Evolutionary conservation across 2,329 filamentous ascomycete genomes (phyloP), one percentile per base, ranked within the genome.

Genomic region (Stagonosporopsis cucurbitacearum): DNA sequence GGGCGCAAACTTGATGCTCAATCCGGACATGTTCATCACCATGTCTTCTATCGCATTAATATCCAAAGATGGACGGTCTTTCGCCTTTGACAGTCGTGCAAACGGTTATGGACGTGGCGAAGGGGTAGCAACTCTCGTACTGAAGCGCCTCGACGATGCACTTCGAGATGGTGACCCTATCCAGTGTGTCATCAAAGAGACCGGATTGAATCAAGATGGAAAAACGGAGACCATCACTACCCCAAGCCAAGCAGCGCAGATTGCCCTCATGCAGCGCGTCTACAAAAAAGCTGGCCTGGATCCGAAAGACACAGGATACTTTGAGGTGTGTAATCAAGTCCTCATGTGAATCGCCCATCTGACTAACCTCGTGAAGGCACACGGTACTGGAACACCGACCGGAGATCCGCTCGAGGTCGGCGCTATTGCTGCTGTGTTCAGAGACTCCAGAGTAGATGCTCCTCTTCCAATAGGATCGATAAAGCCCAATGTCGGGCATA

Each of bases 351-450:
- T 30, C 12, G 25, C 13, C 20, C 30, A 43, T 15, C 25, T 43
- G 8, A 2, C n/a, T 9, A 15, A n/a, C n/a, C n/a, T n/a, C n/a
- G n/a, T n/a, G n/a, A n/a, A 43, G 42, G 69, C 70, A 0, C 76
- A 78, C 53, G 85, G 84, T 9, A 86, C 84, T 0, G 84, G 84
- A 4, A 87, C 84, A 2, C 77, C 80, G 32, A 82, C 80, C 6
- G 70, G 66, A 22, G 69, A 72, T 33, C 64, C 67, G 1, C 48
- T 66, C 3, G 69, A 72, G 35, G 56, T 63, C 1, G 28, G 35
- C 13, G 65, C 58, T 6, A 50, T 66, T 23, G 56, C 49, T 2
- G 41, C 32, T 2, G 59, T 64, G 0, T 67, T 69, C 37, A 23
- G 37, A 15, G 11, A 32, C n/a, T 37, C 22, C 12, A 7, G 28